Percentiles rank a stretch among this genome's conserved stretches.
phyloP scores from a whole-genome alignment of 768 basidiomycete species.

The Filobasidium wieringae region DNA sequence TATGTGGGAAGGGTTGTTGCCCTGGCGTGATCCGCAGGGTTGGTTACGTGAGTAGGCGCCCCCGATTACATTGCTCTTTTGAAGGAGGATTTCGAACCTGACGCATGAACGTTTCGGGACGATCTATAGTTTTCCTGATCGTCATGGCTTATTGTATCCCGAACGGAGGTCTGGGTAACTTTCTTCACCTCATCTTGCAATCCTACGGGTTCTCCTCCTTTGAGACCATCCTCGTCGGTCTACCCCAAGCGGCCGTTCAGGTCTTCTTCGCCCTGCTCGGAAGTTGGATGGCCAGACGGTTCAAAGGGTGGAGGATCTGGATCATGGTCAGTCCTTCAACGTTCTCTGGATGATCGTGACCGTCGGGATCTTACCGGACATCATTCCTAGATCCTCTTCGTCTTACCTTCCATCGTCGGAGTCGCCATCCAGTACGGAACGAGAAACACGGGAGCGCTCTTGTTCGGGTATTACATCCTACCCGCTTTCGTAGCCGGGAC shows the following conservation, averaged over 20 bases:
- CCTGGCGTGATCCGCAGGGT: slow-evolving; percentile 26
- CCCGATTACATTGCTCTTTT: too few species aligned
- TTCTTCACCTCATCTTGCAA: slow-evolving; percentile 25
- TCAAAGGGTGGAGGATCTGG: slow-evolving; percentile 14
- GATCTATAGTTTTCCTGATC: slow-evolving; percentile 19
- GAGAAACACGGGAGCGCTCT: slow-evolving; percentile 13
- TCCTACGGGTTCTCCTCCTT: slow-evolving; percentile 24
- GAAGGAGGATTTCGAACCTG: too few species aligned
- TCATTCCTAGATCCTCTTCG: slow-evolving; percentile 6
- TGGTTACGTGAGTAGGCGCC: slow-evolving; percentile 12
- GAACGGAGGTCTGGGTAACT: slow-evolving; percentile 25
- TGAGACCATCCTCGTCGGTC: slow-evolving; percentile 24
- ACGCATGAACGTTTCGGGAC: too few species aligned
- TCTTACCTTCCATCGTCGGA: slow-evolving; percentile 19
- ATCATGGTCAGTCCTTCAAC: slow-evolving; percentile 11
- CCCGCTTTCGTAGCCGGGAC: slow-evolving; percentile 22
- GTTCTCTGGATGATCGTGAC: neutral
- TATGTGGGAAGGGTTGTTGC: slow-evolving; percentile 19
- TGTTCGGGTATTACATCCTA: slow-evolving; percentile 24
- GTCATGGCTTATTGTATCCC: slow-evolving; percentile 19
- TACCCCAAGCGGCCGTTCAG: slow-evolving; percentile 25
- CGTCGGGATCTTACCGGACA: neutral
- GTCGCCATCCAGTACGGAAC: slow-evolving; percentile 23
- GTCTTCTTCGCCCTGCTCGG: slow-evolving; percentile 23
- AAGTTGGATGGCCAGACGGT: slow-evolving; percentile 19